Percentiles rank a stretch among this genome's conserved stretches.
These are phyloP conservation scores for Suillus placidus DNA, from an alignment of 768 basidiomycete species.

Conservation along the genomic window DNA sequence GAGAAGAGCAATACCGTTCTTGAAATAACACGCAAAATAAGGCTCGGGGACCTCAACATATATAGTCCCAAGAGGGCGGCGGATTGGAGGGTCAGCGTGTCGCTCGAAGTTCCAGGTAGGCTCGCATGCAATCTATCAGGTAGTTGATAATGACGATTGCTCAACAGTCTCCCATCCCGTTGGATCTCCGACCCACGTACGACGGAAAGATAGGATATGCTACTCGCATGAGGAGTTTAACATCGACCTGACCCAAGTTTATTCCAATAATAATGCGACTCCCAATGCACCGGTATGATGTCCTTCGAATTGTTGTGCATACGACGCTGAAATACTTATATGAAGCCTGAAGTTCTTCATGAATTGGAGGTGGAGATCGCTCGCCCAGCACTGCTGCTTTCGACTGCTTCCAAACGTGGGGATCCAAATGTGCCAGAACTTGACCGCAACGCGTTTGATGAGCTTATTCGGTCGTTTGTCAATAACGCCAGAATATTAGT, in stretches of 20 bases:
- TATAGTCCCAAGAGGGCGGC: constrained; percentile 78
- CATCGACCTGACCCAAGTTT: constrained; percentile 94
- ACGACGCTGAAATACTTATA: background rate
- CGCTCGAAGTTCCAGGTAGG: constrained; percentile 85
- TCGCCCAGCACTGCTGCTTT: constrained; percentile 68
- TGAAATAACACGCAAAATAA: constrained; percentile 76
- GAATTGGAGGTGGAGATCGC: constrained; percentile 92
- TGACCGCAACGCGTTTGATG: constrained; percentile 82
- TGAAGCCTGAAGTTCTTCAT: constrained; percentile 65
- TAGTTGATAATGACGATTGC: constrained; percentile 2
- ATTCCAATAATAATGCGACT: constrained; percentile 44
- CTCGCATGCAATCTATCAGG: constrained; percentile 16
- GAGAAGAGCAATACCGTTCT: constrained; percentile 67
- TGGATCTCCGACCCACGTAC: constrained; percentile 59
- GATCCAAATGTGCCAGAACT: constrained; percentile 60
- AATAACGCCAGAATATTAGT: constrained; percentile 91
- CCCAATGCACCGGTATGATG: constrained; percentile 53
- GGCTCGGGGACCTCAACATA: constrained; percentile 87
- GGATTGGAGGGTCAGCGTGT: constrained; percentile 95
- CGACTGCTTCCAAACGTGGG: constrained; percentile 68
- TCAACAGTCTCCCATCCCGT: constrained; percentile 64
- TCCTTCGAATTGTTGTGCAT: background rate
- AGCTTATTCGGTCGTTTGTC: constrained; percentile 88
- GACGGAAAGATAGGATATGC: constrained; percentile 88
- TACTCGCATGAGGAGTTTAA: constrained; percentile 93